phyloP scores from a whole-genome alignment of 345 rosid species.

The Euphorbia lathyris region DNA sequence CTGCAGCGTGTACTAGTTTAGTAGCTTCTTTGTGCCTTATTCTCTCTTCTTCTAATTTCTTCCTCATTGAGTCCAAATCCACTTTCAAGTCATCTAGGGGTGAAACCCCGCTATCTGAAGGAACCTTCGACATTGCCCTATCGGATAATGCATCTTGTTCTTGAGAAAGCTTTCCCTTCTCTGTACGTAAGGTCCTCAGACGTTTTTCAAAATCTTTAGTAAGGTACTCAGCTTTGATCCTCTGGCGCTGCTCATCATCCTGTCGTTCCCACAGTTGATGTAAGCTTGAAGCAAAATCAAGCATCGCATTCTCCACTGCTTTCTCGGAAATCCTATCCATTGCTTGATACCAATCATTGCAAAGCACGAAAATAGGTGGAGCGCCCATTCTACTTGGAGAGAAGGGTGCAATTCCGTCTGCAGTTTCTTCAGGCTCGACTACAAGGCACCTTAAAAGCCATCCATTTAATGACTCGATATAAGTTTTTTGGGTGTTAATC shows the following conservation, averaged over 20 bases:
- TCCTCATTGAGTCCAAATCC: slow-evolving; percentile 83
- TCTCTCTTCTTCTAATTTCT: slow-evolving; percentile 71
- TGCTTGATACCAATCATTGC: slow-evolving; percentile 91
- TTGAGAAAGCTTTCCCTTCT: slow-evolving; percentile 55
- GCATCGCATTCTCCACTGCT: slow-evolving; percentile 58
- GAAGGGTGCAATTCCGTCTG: slow-evolving; percentile 81
- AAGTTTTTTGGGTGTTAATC: slow-evolving; percentile 71
- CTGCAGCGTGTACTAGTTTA: slow-evolving; percentile 65
- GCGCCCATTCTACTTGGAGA: slow-evolving; percentile 87
- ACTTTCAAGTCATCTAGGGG: slow-evolving; percentile 76
- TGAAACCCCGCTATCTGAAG: slow-evolving; percentile 64
- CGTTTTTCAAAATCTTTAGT: slow-evolving; percentile 77
- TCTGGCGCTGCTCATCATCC: slow-evolving; percentile 72
- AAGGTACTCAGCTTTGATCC: slow-evolving; percentile 74
- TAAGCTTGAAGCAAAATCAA: slow-evolving; percentile 58
- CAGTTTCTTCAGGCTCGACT: slow-evolving; percentile 66
- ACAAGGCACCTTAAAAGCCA: slow-evolving; percentile 77
- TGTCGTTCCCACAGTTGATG: slow-evolving; percentile 85
- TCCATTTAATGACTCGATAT: slow-evolving; percentile 61
- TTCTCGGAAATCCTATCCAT: slow-evolving; percentile 65
- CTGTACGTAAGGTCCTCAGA: slow-evolving; percentile 51
- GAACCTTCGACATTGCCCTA: slow-evolving; percentile 51
- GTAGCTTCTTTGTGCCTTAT: slow-evolving; percentile 68
- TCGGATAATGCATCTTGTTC: slow-evolving; percentile 58
- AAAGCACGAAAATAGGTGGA: slow-evolving; percentile 67